Evolutionary conservation across 805 yeast genomes (phyloP).

Genomic region (Teunomyces pallodes): DNA sequence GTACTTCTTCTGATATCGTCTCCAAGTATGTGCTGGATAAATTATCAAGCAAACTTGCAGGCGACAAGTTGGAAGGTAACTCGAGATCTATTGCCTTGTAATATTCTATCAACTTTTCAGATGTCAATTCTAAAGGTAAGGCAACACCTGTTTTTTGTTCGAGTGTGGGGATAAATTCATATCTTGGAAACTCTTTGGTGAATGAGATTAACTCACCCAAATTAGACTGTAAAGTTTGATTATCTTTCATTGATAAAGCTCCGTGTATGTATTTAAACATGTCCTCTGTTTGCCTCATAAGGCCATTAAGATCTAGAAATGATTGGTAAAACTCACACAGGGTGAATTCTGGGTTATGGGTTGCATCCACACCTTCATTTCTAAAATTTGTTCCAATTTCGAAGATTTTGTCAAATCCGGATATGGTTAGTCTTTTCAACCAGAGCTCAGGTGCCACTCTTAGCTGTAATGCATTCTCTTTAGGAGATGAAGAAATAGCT

Average conservation of each 20-base stretch:
- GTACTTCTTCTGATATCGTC: constrained; percentile 44
- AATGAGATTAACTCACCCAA: constrained; percentile 21
- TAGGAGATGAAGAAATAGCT: constrained; percentile 24
- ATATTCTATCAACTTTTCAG: constrained; percentile 41
- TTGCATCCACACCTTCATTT: constrained; percentile 89
- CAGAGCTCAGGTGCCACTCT: constrained; percentile 95
- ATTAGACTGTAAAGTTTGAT: neutral
- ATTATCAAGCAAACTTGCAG: constrained; percentile 62
- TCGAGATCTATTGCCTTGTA: constrained; percentile 35
- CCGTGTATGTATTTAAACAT: constrained; percentile 45
- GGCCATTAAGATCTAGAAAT: constrained; percentile 60
- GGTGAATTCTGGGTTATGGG: constrained; percentile 94
- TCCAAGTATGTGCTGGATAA: constrained; percentile 65
- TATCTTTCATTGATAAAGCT: constrained; percentile 17
- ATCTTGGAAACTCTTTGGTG: constrained; percentile 19
- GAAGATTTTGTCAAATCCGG: constrained; percentile 83
- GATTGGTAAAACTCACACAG: constrained; percentile 86
- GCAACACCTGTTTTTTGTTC: constrained; percentile 49
- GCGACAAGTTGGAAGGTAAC: constrained; percentile 31
- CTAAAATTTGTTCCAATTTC: constrained; percentile 86
- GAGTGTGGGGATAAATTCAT: constrained; percentile 68
- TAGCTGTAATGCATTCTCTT: constrained; percentile 46
- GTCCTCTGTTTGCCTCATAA: constrained; percentile 63
- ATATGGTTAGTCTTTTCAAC: constrained; percentile 78
- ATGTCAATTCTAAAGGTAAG: constrained; percentile 46